Evolutionary conservation across 176 grass and related monocot species (phyloP).

Genomic region (Carex cristatella): DNA sequence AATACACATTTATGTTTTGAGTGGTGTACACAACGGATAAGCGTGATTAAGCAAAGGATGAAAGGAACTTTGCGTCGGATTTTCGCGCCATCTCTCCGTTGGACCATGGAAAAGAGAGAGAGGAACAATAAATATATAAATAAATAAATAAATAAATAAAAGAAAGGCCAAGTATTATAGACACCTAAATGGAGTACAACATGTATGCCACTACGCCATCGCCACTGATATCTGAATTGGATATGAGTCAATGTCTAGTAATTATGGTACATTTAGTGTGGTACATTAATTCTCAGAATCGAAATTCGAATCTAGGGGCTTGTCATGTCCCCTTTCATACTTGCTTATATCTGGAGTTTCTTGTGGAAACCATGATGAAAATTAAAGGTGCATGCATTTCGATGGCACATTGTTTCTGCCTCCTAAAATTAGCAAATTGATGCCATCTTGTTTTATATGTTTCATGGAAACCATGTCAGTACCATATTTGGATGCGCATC

Average conservation of each 20-base stretch:
- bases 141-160: not conserved
- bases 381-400: not conserved
- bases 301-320: conserved; percentile 21
- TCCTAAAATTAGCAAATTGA: not conserved
- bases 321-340: not conserved
- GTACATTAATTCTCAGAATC: not conserved
- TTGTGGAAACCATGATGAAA: not conserved
- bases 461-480: conserved; percentile 9
- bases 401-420: conserved; percentile 2
- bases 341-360: not conserved
- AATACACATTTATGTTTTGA: conserved; percentile 8
- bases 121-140: too few species aligned
- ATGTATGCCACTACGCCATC: conserved; percentile 16
- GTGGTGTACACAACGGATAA: conserved; percentile 23
- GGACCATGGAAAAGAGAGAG: not conserved
- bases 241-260: conserved; percentile 28
- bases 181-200: conserved; percentile 23
- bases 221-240: conserved; percentile 21
- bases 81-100: conserved; percentile 5
- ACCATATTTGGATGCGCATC: not conserved
- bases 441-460: not conserved
- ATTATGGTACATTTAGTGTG: conserved; percentile 3
- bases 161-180: not conserved
- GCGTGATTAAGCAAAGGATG: conserved; percentile 5
- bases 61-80: conserved; percentile 15